phyloP scores from a whole-genome alignment of 306 rosid species.

The Ceratonia siliqua region DNA sequence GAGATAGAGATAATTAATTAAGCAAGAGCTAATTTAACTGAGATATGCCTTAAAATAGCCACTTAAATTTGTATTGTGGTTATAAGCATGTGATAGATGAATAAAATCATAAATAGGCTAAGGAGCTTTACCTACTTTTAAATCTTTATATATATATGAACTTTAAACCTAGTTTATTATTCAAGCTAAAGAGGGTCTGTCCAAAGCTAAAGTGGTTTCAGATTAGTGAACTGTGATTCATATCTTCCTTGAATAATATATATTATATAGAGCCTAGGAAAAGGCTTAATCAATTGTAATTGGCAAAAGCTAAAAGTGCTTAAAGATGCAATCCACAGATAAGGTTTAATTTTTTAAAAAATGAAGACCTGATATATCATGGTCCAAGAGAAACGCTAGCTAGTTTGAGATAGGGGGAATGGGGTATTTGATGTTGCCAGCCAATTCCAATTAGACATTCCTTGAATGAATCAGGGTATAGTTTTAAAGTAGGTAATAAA shows the following conservation, averaged over 20 bases:
- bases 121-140: constrained; percentile 41
- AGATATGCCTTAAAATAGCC: constrained; percentile 29
- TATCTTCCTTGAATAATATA: constrained; percentile 26
- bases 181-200: constrained; percentile 30
- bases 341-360: not conserved
- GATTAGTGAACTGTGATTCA: constrained; percentile 39
- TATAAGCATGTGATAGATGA: constrained; percentile 44
- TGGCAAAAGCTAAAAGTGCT: constrained; percentile 12
- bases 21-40: not conserved
- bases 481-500: constrained; percentile 30
- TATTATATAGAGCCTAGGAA: constrained; percentile 29
- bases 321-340: constrained; percentile 34
- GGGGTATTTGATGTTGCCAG: constrained; percentile 31
- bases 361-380: constrained; percentile 21
- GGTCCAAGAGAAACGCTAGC: constrained; percentile 23
- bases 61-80: too few species aligned
- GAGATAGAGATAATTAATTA: not conserved
- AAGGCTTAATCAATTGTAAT: constrained; percentile 33
- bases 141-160: constrained; percentile 27
- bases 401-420: constrained; percentile 28
- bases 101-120: constrained; percentile 57
- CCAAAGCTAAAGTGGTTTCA: constrained; percentile 33
- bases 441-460: constrained; percentile 6
- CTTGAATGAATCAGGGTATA: too few species aligned
- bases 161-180: constrained; percentile 33